Evolutionary conservation across 805 yeast genomes (phyloP), one percentile per base, ranked within the genome.

Genomic region (Saturnispora ahearnii): DNA sequence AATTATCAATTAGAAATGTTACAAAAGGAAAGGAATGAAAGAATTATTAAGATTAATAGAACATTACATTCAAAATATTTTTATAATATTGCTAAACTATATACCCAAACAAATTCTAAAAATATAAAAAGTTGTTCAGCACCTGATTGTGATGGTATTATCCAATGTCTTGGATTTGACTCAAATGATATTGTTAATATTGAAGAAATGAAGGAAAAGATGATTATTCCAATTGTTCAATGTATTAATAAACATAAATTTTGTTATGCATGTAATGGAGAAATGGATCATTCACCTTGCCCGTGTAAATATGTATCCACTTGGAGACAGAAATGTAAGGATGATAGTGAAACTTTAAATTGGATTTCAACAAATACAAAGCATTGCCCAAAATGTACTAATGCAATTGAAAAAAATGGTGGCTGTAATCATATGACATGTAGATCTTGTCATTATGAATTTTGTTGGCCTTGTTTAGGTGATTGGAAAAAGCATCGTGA

Each of bases 361-460:
- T 93, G 98, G 97, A 81, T 93, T 24, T 73, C 79, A 3, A 80
- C 84, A 3, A 82, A 91, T 63, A 88, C 99, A 1, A 83, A 87
- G 57, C 77, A 78, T 42, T 93, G 99, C 64, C 95, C 96, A 0
- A 78, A 78, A 59, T 93, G 99, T 69, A 69, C 70, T 9, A 70
- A 88, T 1, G 71, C 80, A 29, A 93, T 91, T 54, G 97, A 93
- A 62, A 89, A 91, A 59, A 85, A 85, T 62, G 98, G 97, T 22
- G 99, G 99, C 0, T 93, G 99, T 68, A 91, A 91, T 66, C 99
- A 93, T 67, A 91, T 93, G 96, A 76, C 81, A 1, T 93, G 99
- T 64, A 71, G 77, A 3, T 82, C 79, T 51, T 93, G 99, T 64
- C 61, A 64, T 11, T 67, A 78, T 62, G 87, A 90, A 62, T 93